Conservation (phyloP, 2,329 filamentous ascomycete genomes). For the Neonectria hederae region DNA sequence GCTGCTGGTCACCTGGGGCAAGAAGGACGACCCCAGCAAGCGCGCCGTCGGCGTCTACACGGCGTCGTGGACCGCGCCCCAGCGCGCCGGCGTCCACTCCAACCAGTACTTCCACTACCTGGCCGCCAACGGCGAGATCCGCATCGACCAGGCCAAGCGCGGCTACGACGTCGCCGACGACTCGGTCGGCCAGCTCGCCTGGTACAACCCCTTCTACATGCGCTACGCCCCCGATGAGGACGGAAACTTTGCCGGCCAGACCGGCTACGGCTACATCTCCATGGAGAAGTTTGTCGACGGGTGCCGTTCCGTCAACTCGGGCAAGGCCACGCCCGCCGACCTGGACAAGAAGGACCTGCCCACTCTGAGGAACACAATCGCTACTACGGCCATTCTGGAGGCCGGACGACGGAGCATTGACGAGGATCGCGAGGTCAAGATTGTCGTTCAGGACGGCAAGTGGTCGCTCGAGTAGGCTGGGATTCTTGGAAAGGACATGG, state of each 20-base stretch:
- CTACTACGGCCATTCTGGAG: slow-evolving; percentile 90
- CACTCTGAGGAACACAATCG: slow-evolving; percentile 88
- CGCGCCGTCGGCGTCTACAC: slow-evolving; percentile 90
- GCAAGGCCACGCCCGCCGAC: slow-evolving; percentile 75
- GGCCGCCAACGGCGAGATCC: slow-evolving; percentile 83
- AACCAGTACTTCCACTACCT: slow-evolving; percentile 99
- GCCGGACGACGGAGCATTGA: slow-evolving; percentile 87
- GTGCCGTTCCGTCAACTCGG: slow-evolving; percentile 80
- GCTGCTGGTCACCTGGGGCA: slow-evolving; percentile 87
- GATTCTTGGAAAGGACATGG: neutral
- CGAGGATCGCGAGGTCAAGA: slow-evolving; percentile 80
- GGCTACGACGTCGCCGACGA: slow-evolving; percentile 96
- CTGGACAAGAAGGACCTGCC: slow-evolving; percentile 84
- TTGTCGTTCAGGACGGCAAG: slow-evolving; percentile 69
- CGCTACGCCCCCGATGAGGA: slow-evolving; percentile 93
- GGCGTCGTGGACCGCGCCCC: slow-evolving; percentile 92
- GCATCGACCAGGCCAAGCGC: slow-evolving; percentile 91
- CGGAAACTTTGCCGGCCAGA: slow-evolving; percentile 91
- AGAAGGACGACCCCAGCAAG: slow-evolving; percentile 73
- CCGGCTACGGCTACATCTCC: slow-evolving; percentile 91
- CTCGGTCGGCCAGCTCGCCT: slow-evolving; percentile 72
- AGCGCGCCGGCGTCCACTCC: slow-evolving; percentile 92
- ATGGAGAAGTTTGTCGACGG: slow-evolving; percentile 97
- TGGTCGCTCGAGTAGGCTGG: slow-evolving; percentile 70
- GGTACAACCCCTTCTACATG: slow-evolving; percentile 98